Percentiles rank a stretch among this genome's conserved stretches.
These are phyloP conservation scores for Amphirosellinia nigrospora DNA, from an alignment of 495 filamentous ascomycete genomes.

Conservation along the genomic window DNA sequence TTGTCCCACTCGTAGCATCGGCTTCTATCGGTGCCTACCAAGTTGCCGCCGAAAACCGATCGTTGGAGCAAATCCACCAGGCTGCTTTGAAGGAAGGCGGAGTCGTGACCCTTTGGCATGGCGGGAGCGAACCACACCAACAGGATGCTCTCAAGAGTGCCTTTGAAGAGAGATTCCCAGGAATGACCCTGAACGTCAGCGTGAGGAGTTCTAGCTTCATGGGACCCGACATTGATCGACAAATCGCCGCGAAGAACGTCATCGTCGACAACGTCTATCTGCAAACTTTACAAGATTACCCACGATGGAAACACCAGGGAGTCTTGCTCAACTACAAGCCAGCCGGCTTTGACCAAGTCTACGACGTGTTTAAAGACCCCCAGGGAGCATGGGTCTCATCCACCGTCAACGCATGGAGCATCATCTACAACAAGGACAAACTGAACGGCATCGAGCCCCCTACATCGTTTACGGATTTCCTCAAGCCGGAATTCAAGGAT, in stretches of 20 bases:
- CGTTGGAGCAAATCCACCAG: neutral
- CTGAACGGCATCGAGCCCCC: neutral
- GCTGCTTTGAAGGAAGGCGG: neutral
- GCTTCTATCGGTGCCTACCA: neutral
- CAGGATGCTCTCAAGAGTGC: neutral
- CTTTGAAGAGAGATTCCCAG: neutral
- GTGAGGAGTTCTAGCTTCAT: neutral
- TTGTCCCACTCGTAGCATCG: neutral
- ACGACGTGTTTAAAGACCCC: neutral
- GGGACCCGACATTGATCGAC: neutral
- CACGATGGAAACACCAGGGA: neutral
- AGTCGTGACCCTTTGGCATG: slow-evolving; percentile 1
- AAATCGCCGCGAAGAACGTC: neutral
- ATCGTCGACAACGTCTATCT: neutral
- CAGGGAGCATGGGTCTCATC: neutral
- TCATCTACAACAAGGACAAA: slow-evolving; percentile 5
- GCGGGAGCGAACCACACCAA: neutral
- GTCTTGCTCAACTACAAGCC: slow-evolving; percentile 4
- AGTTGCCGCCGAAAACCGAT: neutral
- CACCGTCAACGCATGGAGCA: neutral
- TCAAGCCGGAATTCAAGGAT: neutral
- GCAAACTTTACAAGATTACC: neutral
- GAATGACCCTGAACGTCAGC: neutral
- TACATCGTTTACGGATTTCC: neutral
- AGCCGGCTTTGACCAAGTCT: neutral